Conservation (phyloP, 1,284 basidiomycete species). For the Vanrija sp. region DNA sequence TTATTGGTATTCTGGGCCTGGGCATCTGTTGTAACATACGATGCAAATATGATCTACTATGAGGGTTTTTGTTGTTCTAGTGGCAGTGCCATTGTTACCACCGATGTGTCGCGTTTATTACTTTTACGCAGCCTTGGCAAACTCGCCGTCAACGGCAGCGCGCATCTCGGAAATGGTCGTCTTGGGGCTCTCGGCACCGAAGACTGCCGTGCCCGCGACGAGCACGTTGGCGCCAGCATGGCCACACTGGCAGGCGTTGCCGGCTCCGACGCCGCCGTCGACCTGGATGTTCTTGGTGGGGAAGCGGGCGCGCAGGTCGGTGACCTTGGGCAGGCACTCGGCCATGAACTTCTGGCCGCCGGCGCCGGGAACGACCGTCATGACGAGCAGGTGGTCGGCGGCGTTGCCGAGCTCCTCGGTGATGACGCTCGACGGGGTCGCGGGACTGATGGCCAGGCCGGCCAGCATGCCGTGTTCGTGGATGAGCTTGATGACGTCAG, state of each 20-base stretch:
- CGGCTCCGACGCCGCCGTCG: conserved; percentile 92
- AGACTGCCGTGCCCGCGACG: conserved; percentile 96
- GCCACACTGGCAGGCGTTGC: conserved; percentile 84
- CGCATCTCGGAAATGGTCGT: conserved; percentile 72
- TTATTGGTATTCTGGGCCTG: too few relatives aligned
- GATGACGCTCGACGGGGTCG: conserved; percentile 79
- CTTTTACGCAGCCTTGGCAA: conserved; percentile 11
- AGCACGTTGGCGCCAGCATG: conserved; percentile 95
- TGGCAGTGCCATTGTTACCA: not conserved
- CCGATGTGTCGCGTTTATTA: too few relatives aligned
- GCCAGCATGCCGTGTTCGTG: conserved; percentile 70
- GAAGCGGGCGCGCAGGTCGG: conserved; percentile 87
- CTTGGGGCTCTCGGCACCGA: conserved; percentile 73
- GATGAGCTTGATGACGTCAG: conserved; percentile 73
- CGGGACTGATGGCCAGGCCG: conserved; percentile 90
- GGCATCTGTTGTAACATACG: too few relatives aligned
- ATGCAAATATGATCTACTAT: too few relatives aligned
- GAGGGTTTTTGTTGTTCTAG: too few relatives aligned
- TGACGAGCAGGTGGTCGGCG: conserved; percentile 92
- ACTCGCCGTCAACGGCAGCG: conserved; percentile 61
- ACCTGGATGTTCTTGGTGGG: conserved; percentile 88
- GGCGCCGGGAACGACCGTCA: conserved; percentile 91
- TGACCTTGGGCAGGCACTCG: conserved; percentile 72
- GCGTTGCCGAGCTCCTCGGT: conserved; percentile 72
- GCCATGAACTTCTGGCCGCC: conserved; percentile 97